Percentiles rank a stretch among this genome's conserved stretches.
Conservation (phyloP, 179 eudicot genomes). For the Vitellaria paradoxa region DNA sequence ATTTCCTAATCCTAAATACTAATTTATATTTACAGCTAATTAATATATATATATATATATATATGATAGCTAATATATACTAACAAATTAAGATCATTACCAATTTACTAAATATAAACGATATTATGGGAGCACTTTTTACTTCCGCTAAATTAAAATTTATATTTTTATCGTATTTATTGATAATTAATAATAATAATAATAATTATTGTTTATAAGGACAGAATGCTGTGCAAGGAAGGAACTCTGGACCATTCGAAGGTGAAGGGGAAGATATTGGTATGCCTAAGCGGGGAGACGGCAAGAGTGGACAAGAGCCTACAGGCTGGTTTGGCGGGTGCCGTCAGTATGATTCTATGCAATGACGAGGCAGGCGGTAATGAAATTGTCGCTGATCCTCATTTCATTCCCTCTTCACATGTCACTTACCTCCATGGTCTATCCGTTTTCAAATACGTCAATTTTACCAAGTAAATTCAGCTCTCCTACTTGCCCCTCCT, state of each 20-base stretch:
- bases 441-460: conserved; percentile 43
- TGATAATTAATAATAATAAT: too few relatives aligned
- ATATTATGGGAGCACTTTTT: too few relatives aligned
- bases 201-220: too few relatives aligned
- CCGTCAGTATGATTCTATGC: conserved; percentile 30
- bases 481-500: not conserved
- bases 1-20: too few relatives aligned
- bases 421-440: conserved; percentile 46
- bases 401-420: conserved; percentile 23
- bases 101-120: too few relatives aligned
- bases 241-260: conserved; percentile 33
- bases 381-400: not conserved
- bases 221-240: conserved; percentile 30
- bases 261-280: conserved; percentile 49
- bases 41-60: not conserved
- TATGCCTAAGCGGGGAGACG: conserved; percentile 22
- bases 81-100: too few relatives aligned
- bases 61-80: too few relatives aligned
- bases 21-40: too few relatives aligned
- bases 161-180: too few relatives aligned
- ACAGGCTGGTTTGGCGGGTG: conserved; percentile 26
- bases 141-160: too few relatives aligned
- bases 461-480: conserved; percentile 33
- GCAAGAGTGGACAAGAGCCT: conserved; percentile 11
- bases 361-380: conserved; percentile 13